phyloP scores from a whole-genome alignment of 352 stramenopile species.

The Pythium brachiatum region DNA sequence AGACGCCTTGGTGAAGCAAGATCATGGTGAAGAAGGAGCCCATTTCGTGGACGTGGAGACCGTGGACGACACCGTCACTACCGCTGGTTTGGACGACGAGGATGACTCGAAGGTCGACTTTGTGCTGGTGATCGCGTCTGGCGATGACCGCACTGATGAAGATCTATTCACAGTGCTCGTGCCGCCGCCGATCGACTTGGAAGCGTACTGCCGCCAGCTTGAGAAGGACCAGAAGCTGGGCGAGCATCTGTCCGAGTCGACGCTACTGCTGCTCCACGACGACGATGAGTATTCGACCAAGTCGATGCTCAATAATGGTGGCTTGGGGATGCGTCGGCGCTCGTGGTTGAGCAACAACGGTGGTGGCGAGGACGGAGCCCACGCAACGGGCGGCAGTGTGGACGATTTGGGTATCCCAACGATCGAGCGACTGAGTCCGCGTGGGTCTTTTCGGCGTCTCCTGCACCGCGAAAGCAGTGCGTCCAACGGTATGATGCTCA shows the following conservation, averaged over 20 bases:
- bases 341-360: slow-evolving; percentile 17
- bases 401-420: slow-evolving; percentile 26
- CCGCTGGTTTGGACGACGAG: neutral
- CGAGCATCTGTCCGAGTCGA: slow-evolving; percentile 15
- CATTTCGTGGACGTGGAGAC: slow-evolving; percentile 6
- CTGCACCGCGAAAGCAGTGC: slow-evolving; percentile 34
- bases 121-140: slow-evolving; percentile 80
- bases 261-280: slow-evolving; percentile 21
- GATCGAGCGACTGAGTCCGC: slow-evolving; percentile 37
- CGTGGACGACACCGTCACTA: neutral
- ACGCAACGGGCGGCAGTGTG: slow-evolving; percentile 13
- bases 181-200: slow-evolving; percentile 76
- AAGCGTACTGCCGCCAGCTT: slow-evolving; percentile 72
- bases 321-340: slow-evolving; percentile 3
- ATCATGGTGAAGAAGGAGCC: neutral
- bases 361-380: slow-evolving; percentile 20
- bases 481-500: neutral
- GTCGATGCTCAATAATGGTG: neutral
- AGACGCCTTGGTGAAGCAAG: neutral
- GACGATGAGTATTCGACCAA: slow-evolving; percentile 9
- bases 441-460: slow-evolving; percentile 43
- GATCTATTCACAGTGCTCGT: slow-evolving; percentile 79
- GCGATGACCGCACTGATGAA: slow-evolving; percentile 80
- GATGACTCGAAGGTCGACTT: slow-evolving; percentile 55
- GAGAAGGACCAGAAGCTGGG: slow-evolving; percentile 59